A percentile compares a stretch with the other conserved stretches of the same genome.
phyloP scores from a whole-genome alignment of 805 yeast species.

The Torulaspora maleeae region DNA sequence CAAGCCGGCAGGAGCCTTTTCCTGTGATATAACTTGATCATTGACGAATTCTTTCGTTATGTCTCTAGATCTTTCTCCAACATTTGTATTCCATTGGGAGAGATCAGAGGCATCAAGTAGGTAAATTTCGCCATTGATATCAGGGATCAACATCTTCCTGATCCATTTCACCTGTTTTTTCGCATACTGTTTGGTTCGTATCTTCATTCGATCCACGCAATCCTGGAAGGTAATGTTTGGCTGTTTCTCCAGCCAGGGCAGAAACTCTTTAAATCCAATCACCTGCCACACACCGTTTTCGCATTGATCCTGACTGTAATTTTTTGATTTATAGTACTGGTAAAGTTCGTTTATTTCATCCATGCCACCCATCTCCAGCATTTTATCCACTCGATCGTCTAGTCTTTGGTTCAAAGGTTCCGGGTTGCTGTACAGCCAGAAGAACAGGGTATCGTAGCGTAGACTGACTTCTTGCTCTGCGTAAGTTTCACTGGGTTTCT shows the following conservation, averaged over 20 bases:
- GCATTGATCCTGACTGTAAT: constrained; percentile 39
- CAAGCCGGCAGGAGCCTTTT: constrained; percentile 40
- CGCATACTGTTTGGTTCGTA: constrained; percentile 81
- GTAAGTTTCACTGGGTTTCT: constrained; percentile 67
- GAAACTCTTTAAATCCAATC: constrained; percentile 85
- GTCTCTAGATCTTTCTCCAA: constrained; percentile 48
- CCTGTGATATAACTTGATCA: constrained; percentile 11
- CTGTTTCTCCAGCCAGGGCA: constrained; percentile 54
- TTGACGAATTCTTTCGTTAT: constrained; percentile 44
- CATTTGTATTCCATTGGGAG: constrained; percentile 52
- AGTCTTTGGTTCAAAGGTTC: constrained; percentile 55
- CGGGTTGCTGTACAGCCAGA: constrained; percentile 78
- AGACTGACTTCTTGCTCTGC: constrained; percentile 55
- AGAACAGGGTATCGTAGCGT: constrained; percentile 57
- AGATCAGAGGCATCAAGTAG: constrained; percentile 76
- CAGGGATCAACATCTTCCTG: constrained; percentile 59
- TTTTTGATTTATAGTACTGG: constrained; percentile 36
- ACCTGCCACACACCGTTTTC: constrained; percentile 89
- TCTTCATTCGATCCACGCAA: constrained; percentile 73
- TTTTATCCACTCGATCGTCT: constrained; percentile 75
- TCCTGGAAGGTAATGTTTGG: constrained; percentile 33
- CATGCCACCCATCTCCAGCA: constrained; percentile 68
- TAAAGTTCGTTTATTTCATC: constrained; percentile 64
- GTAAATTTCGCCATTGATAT: constrained; percentile 56
- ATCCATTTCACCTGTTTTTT: constrained; percentile 90